Base-by-base conservation (phyloP, 495 filamentous ascomycete genomes). In the Penicillium pancosmium region DNA sequence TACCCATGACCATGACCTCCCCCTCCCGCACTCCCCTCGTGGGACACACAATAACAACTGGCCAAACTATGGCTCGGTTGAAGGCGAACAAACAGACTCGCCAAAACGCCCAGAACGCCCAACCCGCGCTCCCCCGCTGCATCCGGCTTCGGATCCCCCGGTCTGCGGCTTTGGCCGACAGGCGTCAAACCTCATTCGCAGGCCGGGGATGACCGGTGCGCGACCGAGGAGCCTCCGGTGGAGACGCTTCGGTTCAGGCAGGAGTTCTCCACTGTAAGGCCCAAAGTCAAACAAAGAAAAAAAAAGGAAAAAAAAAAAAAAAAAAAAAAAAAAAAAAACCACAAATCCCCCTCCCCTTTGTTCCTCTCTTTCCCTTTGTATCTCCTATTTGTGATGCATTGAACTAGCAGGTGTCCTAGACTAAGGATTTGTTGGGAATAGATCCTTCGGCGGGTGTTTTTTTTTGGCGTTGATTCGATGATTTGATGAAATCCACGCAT, bases 141-240 rank as follows among this genome's bases (percentile, higher is more conserved):
- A 21, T 10, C n/a, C n/a, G n/a, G 5, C n/a, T 5, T 19, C n/a
- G 41, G 41, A 38, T 38, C 36, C 36, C 36, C 36, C 12, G 41
- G 41, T 9, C 9, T 11, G 41, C 41, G 41, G 41, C 15, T 46
- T 46, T 11, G 41, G 23, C 41, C 41, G 41, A 38, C 11, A 38
- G 15, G 36, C 12, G 12, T n/a, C 15, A 12, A 38, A 38, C 36
- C 2, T n/a, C 16, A 16, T 21, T 46, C 41, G 41, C 7, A 46
- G 18, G 41, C 16, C 41, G 41, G 41, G 41, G 41, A 46, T 18
- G n/a, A 46, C 41, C 41, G 41, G 41, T n/a, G 41, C 41, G 41
- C 41, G 41, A 46, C 41, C 41, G 41, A 12, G 41, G 41, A 46
- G 41, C 41, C 41, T 46, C 41, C 41, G 41, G 41, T 46, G 41